Conservation (phyloP, 306 rosid species). For the Prosopis cineraria region DNA sequence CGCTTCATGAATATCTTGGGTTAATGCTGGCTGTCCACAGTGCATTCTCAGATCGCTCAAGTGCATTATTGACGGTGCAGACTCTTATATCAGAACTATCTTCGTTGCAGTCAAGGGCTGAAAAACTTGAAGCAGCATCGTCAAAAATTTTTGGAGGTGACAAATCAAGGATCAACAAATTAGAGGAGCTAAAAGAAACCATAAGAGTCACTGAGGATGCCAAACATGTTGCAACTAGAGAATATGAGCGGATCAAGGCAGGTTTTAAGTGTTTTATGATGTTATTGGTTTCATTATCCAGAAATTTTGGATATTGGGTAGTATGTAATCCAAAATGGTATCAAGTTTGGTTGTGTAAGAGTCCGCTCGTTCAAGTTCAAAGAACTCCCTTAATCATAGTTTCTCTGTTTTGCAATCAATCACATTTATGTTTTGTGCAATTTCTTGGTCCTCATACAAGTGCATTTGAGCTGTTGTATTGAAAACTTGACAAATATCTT, state of each 20-base stretch:
- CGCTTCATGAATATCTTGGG: conserved; percentile 94
- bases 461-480: background rate
- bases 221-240: conserved; percentile 76
- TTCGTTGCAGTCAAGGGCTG: conserved; percentile 75
- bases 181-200: conserved; percentile 88
- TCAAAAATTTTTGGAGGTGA: conserved; percentile 91
- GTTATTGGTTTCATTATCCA: background rate
- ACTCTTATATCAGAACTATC: conserved; percentile 83
- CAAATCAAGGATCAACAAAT: conserved; percentile 70
- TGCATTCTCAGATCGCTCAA: conserved; percentile 89
- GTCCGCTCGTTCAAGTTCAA: background rate
- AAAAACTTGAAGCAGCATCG: conserved; percentile 89
- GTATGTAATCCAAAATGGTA: background rate
- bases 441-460: background rate
- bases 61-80: conserved; percentile 88
- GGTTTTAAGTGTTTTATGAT: background rate
- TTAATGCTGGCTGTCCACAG: conserved; percentile 81
- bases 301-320: background rate
- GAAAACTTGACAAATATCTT: background rate
- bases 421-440: background rate
- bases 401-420: conserved; percentile 5
- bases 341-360: background rate
- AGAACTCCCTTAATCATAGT: background rate
- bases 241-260: conserved; percentile 94
- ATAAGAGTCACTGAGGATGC: conserved; percentile 81